Evolutionary conservation across 1,139 yeast species (phyloP).

Genomic region (Suhomyces taliae): DNA sequence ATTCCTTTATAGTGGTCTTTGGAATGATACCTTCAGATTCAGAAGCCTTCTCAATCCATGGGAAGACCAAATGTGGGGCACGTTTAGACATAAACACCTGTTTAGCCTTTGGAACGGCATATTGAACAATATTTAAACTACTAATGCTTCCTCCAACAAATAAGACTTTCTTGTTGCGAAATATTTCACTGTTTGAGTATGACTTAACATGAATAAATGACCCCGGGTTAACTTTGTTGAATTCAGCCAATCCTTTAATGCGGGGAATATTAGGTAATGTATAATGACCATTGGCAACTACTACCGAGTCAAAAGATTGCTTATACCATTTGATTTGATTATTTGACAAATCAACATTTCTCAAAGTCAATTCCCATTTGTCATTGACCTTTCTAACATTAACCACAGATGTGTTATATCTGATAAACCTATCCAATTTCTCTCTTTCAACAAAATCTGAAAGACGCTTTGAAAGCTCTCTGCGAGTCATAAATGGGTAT

Average conservation of each 20-base stretch:
- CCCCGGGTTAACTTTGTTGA: slow-evolving; percentile 44
- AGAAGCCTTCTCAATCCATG: slow-evolving; percentile 29
- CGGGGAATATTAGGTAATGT: slow-evolving; percentile 55
- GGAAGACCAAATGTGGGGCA: slow-evolving; percentile 28
- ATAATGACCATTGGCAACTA: slow-evolving; percentile 57
- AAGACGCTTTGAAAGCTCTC: slow-evolving; percentile 32
- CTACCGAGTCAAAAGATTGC: slow-evolving; percentile 48
- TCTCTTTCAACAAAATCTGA: slow-evolving; percentile 29
- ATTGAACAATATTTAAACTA: slow-evolving; percentile 53
- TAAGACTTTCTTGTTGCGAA: slow-evolving; percentile 40
- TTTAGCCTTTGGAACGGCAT: slow-evolving; percentile 43
- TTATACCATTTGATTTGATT: slow-evolving; percentile 18
- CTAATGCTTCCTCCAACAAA: slow-evolving; percentile 54
- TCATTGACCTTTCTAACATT: slow-evolving; percentile 26
- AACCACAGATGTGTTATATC: slow-evolving; percentile 43
- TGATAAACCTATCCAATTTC: slow-evolving; percentile 30
- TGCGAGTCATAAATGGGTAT: slow-evolving; percentile 43
- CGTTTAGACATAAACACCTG: slow-evolving; percentile 39
- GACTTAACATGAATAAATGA: slow-evolving; percentile 57
- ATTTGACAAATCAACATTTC: slow-evolving; percentile 16
- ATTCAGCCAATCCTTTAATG: slow-evolving; percentile 52
- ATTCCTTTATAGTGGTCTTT: slow-evolving; percentile 29
- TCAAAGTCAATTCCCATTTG: slow-evolving; percentile 44
- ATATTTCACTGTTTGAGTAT: slow-evolving; percentile 51
- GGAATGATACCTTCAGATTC: slow-evolving; percentile 34